Evolutionary conservation across 371 early-diverging fungal genomes (phyloP).

Genomic region (Dentiscutata heterogama): DNA sequence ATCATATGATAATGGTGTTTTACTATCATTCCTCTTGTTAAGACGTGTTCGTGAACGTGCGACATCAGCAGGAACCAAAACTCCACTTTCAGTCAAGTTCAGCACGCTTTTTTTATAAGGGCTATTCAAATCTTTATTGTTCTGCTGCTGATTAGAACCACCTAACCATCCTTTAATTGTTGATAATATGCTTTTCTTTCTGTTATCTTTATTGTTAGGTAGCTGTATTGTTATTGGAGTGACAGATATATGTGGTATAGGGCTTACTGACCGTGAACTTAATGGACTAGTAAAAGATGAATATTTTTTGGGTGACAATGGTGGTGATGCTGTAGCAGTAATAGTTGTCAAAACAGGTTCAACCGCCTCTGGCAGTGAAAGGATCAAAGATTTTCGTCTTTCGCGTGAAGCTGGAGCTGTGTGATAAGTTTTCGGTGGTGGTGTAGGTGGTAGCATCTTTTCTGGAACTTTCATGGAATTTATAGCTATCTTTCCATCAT

Average conservation of each 20-base stretch:
- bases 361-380: constrained; percentile 37
- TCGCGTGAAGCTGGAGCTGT: constrained; percentile 36
- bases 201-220: not conserved
- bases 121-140: constrained; percentile 1
- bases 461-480: not conserved
- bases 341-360: constrained; percentile 44
- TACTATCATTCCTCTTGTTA: constrained; percentile 32
- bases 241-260: constrained; percentile 27
- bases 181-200: constrained; percentile 9
- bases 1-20: constrained; percentile 38
- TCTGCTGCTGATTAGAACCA: not conserved
- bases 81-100: constrained; percentile 37
- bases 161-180: constrained; percentile 21
- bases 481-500: not conserved
- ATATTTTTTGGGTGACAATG: constrained; percentile 44
- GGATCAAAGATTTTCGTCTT: constrained; percentile 42
- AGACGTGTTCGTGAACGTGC: not conserved
- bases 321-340: constrained; percentile 41
- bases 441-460: constrained; percentile 16
- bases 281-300: constrained; percentile 37
- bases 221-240: not conserved
- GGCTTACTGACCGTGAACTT: constrained; percentile 45
- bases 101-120: not conserved
- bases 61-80: constrained; percentile 31
- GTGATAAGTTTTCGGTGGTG: constrained; percentile 44